phyloP scores from a whole-genome alignment of 2,329 filamentous ascomycete species.

The Dactylellina leptospora region DNA sequence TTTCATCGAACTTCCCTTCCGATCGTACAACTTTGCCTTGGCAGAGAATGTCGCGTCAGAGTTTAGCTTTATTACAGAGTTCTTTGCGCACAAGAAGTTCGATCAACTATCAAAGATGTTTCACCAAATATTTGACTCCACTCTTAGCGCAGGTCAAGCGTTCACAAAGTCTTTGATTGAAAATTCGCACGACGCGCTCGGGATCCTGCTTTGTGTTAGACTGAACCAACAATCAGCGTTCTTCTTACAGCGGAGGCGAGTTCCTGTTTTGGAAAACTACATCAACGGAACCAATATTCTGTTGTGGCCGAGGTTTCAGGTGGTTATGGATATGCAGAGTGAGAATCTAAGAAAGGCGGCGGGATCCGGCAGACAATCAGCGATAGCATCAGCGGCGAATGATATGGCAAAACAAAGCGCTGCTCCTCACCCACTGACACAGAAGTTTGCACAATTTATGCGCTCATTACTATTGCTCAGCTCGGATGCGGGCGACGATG shows the following conservation, averaged over 20 bases:
- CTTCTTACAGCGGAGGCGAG: conserved; percentile 87
- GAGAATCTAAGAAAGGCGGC: conserved; percentile 77
- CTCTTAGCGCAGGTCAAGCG: conserved; percentile 80
- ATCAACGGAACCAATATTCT: conserved; percentile 96
- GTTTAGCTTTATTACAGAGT: conserved; percentile 89
- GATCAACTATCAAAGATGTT: conserved; percentile 83
- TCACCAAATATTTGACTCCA: conserved; percentile 85
- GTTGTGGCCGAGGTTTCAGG: conserved; percentile 93
- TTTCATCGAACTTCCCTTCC: conserved; percentile 88
- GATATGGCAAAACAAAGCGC: conserved; percentile 73
- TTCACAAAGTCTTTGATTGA: conserved; percentile 80
- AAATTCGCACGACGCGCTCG: conserved; percentile 82
- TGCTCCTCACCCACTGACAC: conserved; percentile 89
- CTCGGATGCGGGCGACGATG: conserved; percentile 90
- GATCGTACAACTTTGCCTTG: conserved; percentile 92
- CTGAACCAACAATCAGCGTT: conserved; percentile 95
- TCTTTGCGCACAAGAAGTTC: conserved; percentile 82
- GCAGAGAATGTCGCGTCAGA: conserved; percentile 94
- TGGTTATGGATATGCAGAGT: conserved; percentile 91
- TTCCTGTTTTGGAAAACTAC: conserved; percentile 88
- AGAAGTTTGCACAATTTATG: conserved; percentile 92
- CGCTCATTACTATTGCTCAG: conserved; percentile 85
- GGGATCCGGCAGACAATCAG: conserved; percentile 59
- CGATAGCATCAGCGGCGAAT: conserved; percentile 62
- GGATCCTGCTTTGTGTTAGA: conserved; percentile 87